phyloP scores from a whole-genome alignment of 768 basidiomycete species.

The Termitomyces sp. region DNA sequence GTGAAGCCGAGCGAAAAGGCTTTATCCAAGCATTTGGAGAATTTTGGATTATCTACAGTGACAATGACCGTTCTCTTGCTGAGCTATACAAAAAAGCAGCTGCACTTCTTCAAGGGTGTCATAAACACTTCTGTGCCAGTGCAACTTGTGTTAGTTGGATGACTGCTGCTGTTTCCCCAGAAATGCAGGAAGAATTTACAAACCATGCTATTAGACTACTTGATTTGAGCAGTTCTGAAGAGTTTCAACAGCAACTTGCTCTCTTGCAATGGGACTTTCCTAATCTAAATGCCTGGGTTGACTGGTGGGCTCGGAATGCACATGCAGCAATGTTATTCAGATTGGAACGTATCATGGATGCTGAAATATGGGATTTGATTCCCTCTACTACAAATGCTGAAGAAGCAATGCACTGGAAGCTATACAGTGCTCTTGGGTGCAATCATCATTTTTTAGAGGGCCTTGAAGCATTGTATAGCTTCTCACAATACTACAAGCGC shows the following conservation, averaged over 20 bases:
- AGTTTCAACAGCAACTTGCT: no score
- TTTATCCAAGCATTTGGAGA: not conserved
- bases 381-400: slow-evolving; percentile 30
- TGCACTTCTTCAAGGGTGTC: slow-evolving; percentile 18
- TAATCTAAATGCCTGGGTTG: slow-evolving; percentile 20
- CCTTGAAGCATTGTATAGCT: not conserved
- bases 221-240: slow-evolving; percentile 13
- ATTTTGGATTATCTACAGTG: slow-evolving; percentile 12
- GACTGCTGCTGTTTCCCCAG: slow-evolving; percentile 16
- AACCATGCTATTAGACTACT: not conserved
- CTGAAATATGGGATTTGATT: slow-evolving; percentile 24
- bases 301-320: slow-evolving; percentile 25
- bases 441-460: slow-evolving; percentile 7
- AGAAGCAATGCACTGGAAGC: slow-evolving; percentile 29
- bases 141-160: slow-evolving; percentile 22
- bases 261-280: slow-evolving; percentile 23
- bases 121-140: slow-evolving; percentile 22
- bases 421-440: slow-evolving; percentile 22
- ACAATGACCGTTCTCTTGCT: slow-evolving; percentile 9
- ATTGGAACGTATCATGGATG: slow-evolving; percentile 23
- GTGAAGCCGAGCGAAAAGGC: not conserved
- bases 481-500: slow-evolving; percentile 18
- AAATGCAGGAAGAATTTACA: not conserved
- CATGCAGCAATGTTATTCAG: slow-evolving; percentile 26
- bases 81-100: slow-evolving; percentile 21